Evolutionary conservation across 257 asterid genomes (phyloP).

Genomic region (Eucommia ulmoides): DNA sequence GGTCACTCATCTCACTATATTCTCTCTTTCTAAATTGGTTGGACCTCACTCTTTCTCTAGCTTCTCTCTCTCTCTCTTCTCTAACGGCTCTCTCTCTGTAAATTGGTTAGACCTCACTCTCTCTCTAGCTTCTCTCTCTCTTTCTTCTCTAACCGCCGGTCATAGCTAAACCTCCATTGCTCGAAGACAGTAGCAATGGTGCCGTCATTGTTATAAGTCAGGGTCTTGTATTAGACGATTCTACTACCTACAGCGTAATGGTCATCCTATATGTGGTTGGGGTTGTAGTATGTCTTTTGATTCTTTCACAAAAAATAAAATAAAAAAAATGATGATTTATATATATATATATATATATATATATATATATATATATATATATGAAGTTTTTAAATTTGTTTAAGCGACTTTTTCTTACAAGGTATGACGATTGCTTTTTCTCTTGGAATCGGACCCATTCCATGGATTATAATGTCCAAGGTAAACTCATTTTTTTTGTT

Average conservation of each 20-base stretch:
- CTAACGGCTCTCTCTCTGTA: no score
- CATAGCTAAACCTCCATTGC: slow-evolving; percentile 80
- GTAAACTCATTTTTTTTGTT: no score
- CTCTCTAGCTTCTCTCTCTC: no score
- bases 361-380: no score
- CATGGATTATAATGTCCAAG: slow-evolving; percentile 94
- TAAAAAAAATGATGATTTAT: no score
- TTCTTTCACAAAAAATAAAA: neutral
- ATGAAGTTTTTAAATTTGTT: slow-evolving; percentile 6
- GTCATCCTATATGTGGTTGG: slow-evolving; percentile 33
- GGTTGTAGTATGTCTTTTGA: slow-evolving; percentile 43
- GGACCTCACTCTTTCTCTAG: no score
- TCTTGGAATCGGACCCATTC: slow-evolving; percentile 72
- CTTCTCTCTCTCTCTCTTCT: no score
- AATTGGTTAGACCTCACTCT: no score
- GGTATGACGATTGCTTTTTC: slow-evolving; percentile 69
- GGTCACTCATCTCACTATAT: no score
- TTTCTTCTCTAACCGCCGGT: no score
- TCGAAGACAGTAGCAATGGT: slow-evolving; percentile 67
- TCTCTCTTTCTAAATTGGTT: no score
- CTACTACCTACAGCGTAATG: slow-evolving; percentile 26
- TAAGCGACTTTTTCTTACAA: slow-evolving; percentile 23
- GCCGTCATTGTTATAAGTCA: slow-evolving; percentile 64
- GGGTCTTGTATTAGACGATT: slow-evolving; percentile 34
- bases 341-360: neutral